A percentile compares a stretch with the other conserved stretches of the same genome.
phyloP scores from a whole-genome alignment of 345 rosid genomes.

The Cardamine occulta region DNA sequence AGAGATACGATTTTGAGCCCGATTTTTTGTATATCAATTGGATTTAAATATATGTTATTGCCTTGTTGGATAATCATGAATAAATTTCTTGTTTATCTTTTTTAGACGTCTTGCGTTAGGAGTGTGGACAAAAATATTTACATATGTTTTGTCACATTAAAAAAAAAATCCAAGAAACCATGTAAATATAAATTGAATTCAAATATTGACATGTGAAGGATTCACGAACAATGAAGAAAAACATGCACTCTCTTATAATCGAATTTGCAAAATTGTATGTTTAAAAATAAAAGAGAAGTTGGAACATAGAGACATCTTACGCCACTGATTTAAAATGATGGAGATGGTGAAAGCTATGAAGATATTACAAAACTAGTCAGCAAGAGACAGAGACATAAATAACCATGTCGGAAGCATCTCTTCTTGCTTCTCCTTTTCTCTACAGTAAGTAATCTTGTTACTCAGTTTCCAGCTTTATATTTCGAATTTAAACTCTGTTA shows the following conservation, averaged over 20 bases:
- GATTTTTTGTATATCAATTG: neutral
- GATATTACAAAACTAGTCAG: slow-evolving; percentile 12
- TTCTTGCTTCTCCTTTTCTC: slow-evolving; percentile 38
- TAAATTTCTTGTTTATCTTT: neutral
- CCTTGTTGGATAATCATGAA: neutral
- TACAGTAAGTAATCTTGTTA: slow-evolving; percentile 35
- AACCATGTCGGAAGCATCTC: slow-evolving; percentile 41
- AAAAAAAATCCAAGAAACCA: neutral
- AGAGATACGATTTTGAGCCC: neutral
- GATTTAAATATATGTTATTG: neutral
- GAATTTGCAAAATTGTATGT: neutral
- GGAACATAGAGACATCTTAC: neutral
- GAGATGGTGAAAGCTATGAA: slow-evolving; percentile 12
- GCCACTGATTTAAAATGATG: neutral
- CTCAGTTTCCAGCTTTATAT: neutral
- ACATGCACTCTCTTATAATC: neutral
- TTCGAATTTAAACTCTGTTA: slow-evolving; percentile 2
- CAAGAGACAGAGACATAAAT: neutral
- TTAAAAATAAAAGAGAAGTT: neutral
- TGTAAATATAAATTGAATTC: slow-evolving; percentile 6
- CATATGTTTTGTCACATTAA: neutral
- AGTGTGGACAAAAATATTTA: neutral
- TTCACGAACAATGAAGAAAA: neutral
- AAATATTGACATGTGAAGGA: neutral
- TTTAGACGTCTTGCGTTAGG: neutral